phyloP scores from a whole-genome alignment of 2,329 filamentous ascomycete genomes.

The Venturia carpophila region DNA sequence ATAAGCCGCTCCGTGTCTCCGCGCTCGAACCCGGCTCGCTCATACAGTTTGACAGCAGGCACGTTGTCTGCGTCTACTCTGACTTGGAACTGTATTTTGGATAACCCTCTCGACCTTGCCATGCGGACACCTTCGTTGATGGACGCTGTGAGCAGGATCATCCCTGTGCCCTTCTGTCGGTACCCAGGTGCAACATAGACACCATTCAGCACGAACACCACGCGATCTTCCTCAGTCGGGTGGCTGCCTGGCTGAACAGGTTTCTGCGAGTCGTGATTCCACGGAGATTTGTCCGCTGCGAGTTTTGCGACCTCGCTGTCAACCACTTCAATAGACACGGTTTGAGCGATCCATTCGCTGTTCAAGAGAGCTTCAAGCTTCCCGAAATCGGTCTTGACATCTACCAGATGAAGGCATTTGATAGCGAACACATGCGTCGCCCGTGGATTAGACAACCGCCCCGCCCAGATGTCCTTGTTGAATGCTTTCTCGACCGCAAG shows the following conservation, averaged over 20 bases:
- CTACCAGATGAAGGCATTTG: background rate
- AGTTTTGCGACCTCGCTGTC: background rate
- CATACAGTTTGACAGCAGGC: slow-evolving; percentile 16
- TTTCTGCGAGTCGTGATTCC: background rate
- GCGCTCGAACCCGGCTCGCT: slow-evolving; percentile 18
- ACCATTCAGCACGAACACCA: slow-evolving; percentile 15
- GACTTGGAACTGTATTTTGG: slow-evolving; percentile 4
- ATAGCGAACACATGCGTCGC: slow-evolving; percentile 25
- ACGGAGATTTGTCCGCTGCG: slow-evolving; percentile 4
- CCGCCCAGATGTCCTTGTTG: slow-evolving; percentile 22
- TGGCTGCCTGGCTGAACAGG: background rate
- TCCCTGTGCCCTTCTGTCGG: slow-evolving; percentile 3
- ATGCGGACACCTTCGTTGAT: background rate
- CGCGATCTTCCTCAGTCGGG: background rate
- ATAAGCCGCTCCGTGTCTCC: slow-evolving; percentile 19
- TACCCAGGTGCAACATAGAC: slow-evolving; percentile 18
- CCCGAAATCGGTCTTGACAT: background rate
- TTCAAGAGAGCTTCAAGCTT: slow-evolving; percentile 10
- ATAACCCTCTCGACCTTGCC: background rate
- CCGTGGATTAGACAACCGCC: slow-evolving; percentile 23
- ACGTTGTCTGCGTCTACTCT: slow-evolving; percentile 15
- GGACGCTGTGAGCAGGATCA: background rate
- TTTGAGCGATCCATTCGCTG: slow-evolving; percentile 14
- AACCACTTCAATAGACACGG: slow-evolving; percentile 4
- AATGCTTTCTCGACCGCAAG: slow-evolving; percentile 24